Evolutionary conservation across 495 filamentous ascomycete genomes (phyloP).

Genomic region (Podospora appendiculata): DNA sequence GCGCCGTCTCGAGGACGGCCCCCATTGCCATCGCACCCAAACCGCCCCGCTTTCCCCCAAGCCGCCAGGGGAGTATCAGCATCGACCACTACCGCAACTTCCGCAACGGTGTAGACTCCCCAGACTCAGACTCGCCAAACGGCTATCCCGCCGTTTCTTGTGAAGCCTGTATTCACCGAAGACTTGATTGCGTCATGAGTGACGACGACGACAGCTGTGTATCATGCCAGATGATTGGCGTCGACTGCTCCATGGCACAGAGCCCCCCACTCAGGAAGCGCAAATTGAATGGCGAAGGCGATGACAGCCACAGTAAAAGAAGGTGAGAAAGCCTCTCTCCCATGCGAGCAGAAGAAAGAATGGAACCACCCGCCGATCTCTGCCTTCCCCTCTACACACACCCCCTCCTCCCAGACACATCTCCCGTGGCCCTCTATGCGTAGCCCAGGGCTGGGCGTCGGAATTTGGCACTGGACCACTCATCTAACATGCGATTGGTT

Average conservation of each 20-base stretch:
- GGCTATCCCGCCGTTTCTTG: conserved; percentile 35
- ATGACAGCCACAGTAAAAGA: conserved; percentile 50
- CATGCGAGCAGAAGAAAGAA: conserved; percentile 14
- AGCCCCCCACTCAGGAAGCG: conserved; percentile 68
- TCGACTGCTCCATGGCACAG: conserved; percentile 55
- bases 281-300: conserved; percentile 55
- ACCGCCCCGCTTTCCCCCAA: conserved; percentile 35
- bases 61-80: conserved; percentile 35
- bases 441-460: not conserved
- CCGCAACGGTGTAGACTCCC: conserved; percentile 39
- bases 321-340: conserved; percentile 36
- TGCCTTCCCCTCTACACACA: conserved; percentile 5
- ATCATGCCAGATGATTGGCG: conserved; percentile 53
- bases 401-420: not conserved
- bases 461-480: not conserved
- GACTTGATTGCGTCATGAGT: conserved; percentile 86
- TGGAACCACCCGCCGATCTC: conserved; percentile 15
- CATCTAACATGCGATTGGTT: conserved; percentile 39
- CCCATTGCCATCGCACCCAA: conserved; percentile 52
- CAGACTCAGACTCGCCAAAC: conserved; percentile 42
- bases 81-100: conserved; percentile 29
- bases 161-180: conserved; percentile 68
- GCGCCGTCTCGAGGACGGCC: conserved; percentile 42
- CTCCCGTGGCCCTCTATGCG: not conserved
- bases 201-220: conserved; percentile 56